Evolutionary conservation across 208 protist genomes (phyloP), one percentile per base, ranked within the genome.

Genomic region (Acanthamoeba culbertsoni): DNA sequence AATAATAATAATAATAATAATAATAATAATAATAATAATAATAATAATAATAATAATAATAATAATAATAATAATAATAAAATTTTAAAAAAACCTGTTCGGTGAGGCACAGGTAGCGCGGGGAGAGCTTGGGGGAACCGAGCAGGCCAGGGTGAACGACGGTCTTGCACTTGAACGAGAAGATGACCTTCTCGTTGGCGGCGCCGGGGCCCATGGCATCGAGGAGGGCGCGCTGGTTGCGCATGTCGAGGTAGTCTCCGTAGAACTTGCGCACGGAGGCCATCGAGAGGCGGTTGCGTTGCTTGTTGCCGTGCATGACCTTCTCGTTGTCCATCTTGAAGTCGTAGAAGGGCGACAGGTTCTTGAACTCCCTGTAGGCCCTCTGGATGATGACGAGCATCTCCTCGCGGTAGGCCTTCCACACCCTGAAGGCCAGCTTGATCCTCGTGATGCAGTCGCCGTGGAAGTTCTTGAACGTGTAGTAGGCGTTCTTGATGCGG

Each of bases 401-500:
- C 46, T 93, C 89, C 33, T 77, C 63, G 26, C 65, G 55, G 79
- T 89, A 73, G 3, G 51, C 35, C 62, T 92, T 92, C 62, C 62
- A 77, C 42, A 77, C 62, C 23, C 35, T 35, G 86, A 92, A 92
- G 37, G 86, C 86, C 26, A 92, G 40, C 63, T 92, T 92, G 16
- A 92, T 75, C 43, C 86, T 68, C 18, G 40, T 88, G 33, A 86
- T 62, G 45, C 93, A 94, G 65, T 88, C 86, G 68, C 88, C 45
- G 42, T 89, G 43, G 93, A 75, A 93, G 45, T 84, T 84, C 63
- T 92, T 95, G 88, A 97, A 99, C 14, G 93, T 86, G 45, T 95
- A 93, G 95, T 96, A 99, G 4, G 94, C 95, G n/a, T 97, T 96
- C 93, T 98, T 97, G 68, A 99, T 97, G 42, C 96, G 96, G 40